Percentiles rank a stretch among this genome's conserved stretches.
Conservation (phyloP, 2,329 filamentous ascomycete genomes). For the Stachybotrys chartarum region DNA sequence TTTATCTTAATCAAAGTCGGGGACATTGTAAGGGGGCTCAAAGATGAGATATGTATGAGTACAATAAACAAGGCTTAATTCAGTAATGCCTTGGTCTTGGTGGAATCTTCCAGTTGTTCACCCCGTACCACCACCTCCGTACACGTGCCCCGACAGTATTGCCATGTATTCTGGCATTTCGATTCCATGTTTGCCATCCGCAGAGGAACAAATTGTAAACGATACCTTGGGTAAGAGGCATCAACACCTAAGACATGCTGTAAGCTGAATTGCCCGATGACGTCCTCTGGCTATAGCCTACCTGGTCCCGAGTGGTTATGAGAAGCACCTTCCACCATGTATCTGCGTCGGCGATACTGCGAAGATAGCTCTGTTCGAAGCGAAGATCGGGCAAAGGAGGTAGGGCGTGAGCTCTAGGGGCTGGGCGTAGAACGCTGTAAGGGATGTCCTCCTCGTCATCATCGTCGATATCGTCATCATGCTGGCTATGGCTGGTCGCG, state of each 20-base stretch:
- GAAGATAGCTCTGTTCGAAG: slow-evolving; percentile 97
- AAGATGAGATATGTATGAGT: not conserved
- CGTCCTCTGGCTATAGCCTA: slow-evolving; percentile 27
- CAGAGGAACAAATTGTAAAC: slow-evolving; percentile 79
- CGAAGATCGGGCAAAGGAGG: slow-evolving; percentile 77
- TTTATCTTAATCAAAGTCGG: too few species aligned
- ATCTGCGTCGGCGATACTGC: slow-evolving; percentile 75
- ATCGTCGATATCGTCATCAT: slow-evolving; percentile 27
- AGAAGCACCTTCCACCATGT: slow-evolving; percentile 72
- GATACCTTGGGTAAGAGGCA: slow-evolving; percentile 81
- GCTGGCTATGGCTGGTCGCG: slow-evolving; percentile 9
- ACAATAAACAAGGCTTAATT: not conserved
- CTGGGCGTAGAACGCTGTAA: slow-evolving; percentile 53
- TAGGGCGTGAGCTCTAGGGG: slow-evolving; percentile 38
- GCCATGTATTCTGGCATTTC: slow-evolving; percentile 68
- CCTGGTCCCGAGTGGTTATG: slow-evolving; percentile 87
- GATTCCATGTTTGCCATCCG: slow-evolving; percentile 90
- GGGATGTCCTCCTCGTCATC: slow-evolving; percentile 58
- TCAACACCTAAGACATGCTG: slow-evolving; percentile 53
- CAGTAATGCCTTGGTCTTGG: slow-evolving; percentile 11
- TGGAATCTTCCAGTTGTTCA: slow-evolving; percentile 83
- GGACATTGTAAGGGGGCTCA: not conserved
- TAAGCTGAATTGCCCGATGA: not conserved
- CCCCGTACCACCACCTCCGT: slow-evolving; percentile 88
- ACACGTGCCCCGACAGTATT: slow-evolving; percentile 68